Percentiles rank a stretch among this genome's conserved stretches.
phyloP scores from a whole-genome alignment of 2,329 filamentous ascomycete species.

The Stagonosporopsis cucurbitacearum region DNA sequence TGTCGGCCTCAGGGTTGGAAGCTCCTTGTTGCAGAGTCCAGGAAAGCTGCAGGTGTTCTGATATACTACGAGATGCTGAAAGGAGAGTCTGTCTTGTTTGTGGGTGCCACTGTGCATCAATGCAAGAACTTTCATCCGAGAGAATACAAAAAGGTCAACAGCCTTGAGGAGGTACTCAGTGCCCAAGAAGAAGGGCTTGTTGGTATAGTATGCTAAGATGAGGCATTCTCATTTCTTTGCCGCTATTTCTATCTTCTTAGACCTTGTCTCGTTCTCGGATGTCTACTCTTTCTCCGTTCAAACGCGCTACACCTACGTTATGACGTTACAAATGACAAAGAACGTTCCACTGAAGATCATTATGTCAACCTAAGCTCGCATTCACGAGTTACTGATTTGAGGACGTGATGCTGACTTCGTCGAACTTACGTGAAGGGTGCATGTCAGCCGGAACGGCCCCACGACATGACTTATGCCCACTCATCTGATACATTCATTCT shows the following conservation, averaged over 20 bases:
- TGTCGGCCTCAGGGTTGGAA: slow-evolving; percentile 15
- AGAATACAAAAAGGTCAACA: slow-evolving; percentile 29
- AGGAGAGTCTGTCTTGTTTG: slow-evolving; percentile 30
- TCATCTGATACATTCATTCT: too few species aligned
- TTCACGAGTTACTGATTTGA: neutral
- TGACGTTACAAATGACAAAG: neutral
- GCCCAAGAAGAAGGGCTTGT: slow-evolving; percentile 21
- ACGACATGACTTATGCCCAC: neutral
- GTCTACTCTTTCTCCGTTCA: neutral
- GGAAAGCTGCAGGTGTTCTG: slow-evolving; percentile 33
- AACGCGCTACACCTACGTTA: neutral
- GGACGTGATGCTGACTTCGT: neutral
- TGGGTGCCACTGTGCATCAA: slow-evolving; percentile 24
- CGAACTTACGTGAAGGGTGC: neutral
- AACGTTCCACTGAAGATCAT: neutral
- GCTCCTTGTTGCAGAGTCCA: slow-evolving; percentile 31
- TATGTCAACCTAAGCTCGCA: neutral
- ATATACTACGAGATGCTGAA: slow-evolving; percentile 32
- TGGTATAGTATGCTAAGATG: slow-evolving; percentile 26
- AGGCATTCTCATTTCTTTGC: neutral
- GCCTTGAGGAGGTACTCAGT: slow-evolving; percentile 22
- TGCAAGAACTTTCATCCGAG: slow-evolving; percentile 10
- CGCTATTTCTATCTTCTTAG: neutral
- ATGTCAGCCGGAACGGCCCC: slow-evolving; percentile 16
- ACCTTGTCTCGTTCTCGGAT: neutral